These are phyloP conservation scores for Drechslera avenae DNA, from an alignment of 2,329 filamentous ascomycete genomes.

Conservation along the genomic window DNA sequence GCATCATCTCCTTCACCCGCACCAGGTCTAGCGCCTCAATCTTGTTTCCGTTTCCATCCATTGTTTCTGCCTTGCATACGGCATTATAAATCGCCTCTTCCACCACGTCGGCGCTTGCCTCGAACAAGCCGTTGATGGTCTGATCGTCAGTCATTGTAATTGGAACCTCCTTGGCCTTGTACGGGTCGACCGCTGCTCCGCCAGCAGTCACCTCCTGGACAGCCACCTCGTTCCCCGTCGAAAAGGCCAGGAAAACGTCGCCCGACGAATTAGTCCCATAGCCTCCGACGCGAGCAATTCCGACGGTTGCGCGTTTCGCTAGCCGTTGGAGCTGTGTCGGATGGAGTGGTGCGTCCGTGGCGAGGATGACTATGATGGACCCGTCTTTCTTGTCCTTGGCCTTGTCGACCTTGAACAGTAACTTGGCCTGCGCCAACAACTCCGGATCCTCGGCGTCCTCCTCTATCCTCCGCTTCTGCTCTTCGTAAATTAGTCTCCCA, in stretches of 20 bases:
- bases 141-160: conserved; percentile 61
- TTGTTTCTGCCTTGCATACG: conserved; percentile 65
- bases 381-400: conserved; percentile 62
- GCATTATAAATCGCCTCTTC: conserved; percentile 71
- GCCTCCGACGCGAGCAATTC: conserved; percentile 65
- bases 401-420: conserved; percentile 36
- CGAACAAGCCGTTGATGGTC: conserved; percentile 66
- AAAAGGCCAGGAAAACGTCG: conserved; percentile 71
- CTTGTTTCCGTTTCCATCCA: conserved; percentile 59
- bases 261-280: conserved; percentile 67
- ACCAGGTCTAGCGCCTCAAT: conserved; percentile 43
- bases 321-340: conserved; percentile 63
- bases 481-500: conserved; percentile 61
- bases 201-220: conserved; percentile 48
- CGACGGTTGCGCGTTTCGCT: conserved; percentile 66
- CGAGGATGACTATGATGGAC: conserved; percentile 67
- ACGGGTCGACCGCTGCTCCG: conserved; percentile 34
- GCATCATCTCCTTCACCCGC: conserved; percentile 46
- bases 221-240: conserved; percentile 61
- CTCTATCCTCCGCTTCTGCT: conserved; percentile 48
- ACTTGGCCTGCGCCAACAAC: conserved; percentile 33
- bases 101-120: conserved; percentile 65
- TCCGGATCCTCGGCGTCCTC: conserved; percentile 35
- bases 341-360: conserved; percentile 66
- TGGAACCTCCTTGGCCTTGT: conserved; percentile 50